phyloP scores from a whole-genome alignment of 75 land plant genomes.

The Picea sitchensis region DNA sequence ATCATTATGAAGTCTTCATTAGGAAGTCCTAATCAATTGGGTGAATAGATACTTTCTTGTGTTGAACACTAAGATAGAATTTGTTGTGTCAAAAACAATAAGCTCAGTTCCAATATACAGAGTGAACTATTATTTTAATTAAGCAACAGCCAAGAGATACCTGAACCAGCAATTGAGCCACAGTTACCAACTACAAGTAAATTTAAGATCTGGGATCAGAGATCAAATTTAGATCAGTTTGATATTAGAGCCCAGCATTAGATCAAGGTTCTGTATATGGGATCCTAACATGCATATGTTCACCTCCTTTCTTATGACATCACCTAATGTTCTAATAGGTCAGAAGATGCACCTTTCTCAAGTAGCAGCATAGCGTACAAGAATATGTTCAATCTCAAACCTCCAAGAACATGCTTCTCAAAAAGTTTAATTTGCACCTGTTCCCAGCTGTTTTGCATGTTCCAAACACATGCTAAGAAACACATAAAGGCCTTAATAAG shows the following conservation, averaged over 20 bases:
- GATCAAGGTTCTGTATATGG: neutral
- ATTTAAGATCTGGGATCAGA: no score
- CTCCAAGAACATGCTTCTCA: conserved; percentile 35
- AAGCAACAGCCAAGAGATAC: no score
- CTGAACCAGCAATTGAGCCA: no score
- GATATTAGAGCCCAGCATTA: neutral
- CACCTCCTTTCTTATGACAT: neutral
- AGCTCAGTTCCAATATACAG: no score
- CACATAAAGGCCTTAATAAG: neutral
- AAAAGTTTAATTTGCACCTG: conserved; percentile 41
- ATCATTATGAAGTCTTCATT: no score
- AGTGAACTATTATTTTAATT: no score
- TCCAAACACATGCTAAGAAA: conserved; percentile 7
- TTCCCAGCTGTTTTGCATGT: conserved; percentile 50
- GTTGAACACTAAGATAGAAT: no score
- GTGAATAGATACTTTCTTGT: no score
- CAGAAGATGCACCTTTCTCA: conserved; percentile 11
- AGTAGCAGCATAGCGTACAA: conserved; percentile 41
- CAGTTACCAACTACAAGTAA: no score
- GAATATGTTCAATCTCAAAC: conserved; percentile 24
- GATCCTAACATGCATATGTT: neutral
- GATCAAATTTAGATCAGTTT: no score
- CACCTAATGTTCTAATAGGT: neutral
- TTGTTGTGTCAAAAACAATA: no score
- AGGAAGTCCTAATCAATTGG: no score